Conservation (phyloP, 495 filamentous ascomycete genomes). For the Parachaetomium inaequale region DNA sequence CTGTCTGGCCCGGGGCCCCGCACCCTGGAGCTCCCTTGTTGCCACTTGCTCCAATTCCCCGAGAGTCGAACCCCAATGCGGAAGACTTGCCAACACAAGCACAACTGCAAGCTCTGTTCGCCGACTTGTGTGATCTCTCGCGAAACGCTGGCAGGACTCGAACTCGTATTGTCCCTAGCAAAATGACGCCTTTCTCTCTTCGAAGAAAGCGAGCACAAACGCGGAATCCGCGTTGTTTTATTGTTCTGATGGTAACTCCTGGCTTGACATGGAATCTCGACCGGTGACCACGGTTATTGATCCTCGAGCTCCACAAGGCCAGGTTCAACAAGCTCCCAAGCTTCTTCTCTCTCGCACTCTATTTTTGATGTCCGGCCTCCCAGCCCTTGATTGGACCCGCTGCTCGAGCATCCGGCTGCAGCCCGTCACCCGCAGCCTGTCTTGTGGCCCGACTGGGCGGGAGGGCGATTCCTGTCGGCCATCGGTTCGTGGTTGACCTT, state of each 20-base stretch:
- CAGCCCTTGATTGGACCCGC: slow-evolving; percentile 7
- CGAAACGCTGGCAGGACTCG: neutral
- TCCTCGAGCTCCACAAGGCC: neutral
- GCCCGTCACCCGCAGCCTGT: neutral
- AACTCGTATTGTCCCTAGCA: neutral
- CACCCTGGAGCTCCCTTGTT: neutral
- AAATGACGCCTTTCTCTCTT: neutral
- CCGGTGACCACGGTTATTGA: no score
- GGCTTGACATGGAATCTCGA: no score
- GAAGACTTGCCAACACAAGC: neutral
- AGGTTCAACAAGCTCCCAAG: no score
- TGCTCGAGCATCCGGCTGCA: neutral
- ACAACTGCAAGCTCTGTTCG: neutral
- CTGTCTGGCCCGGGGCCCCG: neutral
- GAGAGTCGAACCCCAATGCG: neutral
- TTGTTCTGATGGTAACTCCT: neutral
- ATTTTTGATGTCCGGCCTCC: slow-evolving; percentile 16
- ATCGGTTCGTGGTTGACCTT: neutral
- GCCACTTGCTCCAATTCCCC: neutral
- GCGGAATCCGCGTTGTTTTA: neutral
- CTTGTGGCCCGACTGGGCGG: neutral
- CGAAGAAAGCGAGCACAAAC: neutral
- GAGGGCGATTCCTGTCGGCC: neutral
- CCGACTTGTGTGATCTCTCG: neutral
- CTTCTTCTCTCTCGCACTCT: slow-evolving; percentile 20